Conservation (phyloP, 2,329 filamentous ascomycete genomes). For the Aureobasidium melanogenum region DNA sequence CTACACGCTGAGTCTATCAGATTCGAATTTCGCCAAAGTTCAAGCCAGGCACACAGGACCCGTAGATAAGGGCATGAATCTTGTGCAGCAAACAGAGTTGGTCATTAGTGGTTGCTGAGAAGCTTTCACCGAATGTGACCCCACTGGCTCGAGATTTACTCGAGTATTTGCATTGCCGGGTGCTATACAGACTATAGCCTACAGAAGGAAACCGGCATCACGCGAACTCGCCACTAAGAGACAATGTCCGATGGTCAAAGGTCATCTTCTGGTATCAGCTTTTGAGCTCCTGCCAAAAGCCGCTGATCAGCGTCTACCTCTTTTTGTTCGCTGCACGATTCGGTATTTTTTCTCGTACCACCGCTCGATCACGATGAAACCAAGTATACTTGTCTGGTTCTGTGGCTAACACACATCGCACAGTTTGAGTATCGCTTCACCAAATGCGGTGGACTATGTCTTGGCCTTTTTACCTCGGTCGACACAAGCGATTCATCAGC, state of each 20-base stretch:
- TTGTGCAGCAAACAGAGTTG: not conserved
- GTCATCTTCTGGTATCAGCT: not conserved
- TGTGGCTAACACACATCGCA: slow-evolving; percentile 2
- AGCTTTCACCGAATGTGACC: not conserved
- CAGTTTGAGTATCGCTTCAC: slow-evolving; percentile 71
- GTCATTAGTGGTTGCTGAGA: not conserved
- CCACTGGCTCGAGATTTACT: not conserved
- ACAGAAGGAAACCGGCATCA: not conserved
- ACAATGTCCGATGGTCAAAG: not conserved
- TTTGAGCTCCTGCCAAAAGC: not conserved
- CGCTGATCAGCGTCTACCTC: not conserved
- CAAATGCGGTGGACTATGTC: slow-evolving; percentile 64
- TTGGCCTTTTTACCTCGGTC: slow-evolving; percentile 70
- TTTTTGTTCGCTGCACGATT: not conserved
- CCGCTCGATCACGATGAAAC: not conserved
- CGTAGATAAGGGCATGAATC: not conserved
- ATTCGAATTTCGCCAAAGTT: not conserved
- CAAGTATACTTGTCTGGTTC: not conserved
- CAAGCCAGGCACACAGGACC: not conserved
- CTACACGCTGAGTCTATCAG: not conserved
- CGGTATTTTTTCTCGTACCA: not conserved
- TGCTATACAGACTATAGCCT: not conserved
- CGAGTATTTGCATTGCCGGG: not conserved
- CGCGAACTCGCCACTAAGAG: not conserved
- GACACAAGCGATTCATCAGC: slow-evolving; percentile 41